These are phyloP conservation scores for Pharus latifolius DNA, from an alignment of 176 grass and related monocot species.

Conservation along the genomic window DNA sequence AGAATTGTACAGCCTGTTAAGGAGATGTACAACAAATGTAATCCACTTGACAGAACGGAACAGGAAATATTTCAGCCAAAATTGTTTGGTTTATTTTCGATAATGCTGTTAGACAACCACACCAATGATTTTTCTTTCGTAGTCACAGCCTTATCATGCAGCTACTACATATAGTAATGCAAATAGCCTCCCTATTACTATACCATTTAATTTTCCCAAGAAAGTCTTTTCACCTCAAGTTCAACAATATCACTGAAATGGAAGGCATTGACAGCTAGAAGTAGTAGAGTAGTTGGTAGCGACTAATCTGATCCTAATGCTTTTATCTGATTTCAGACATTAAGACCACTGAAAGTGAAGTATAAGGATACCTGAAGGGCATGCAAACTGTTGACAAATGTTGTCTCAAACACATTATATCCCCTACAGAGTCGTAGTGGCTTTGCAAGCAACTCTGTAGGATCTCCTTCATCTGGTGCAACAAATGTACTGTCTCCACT, in stretches of 20 bases:
- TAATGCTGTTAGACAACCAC: not conserved
- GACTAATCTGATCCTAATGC: not conserved
- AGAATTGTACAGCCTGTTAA: conserved; percentile 69
- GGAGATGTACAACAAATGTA: not conserved
- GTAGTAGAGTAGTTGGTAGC: not conserved
- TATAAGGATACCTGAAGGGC: conserved; percentile 67
- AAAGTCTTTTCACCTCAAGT: not conserved
- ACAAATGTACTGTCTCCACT: not conserved
- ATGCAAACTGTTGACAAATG: conserved; percentile 73
- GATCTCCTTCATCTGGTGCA: conserved; percentile 27
- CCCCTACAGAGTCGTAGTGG: conserved; percentile 41
- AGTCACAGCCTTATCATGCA: not conserved
- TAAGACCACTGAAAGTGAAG: not conserved
- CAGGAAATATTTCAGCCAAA: not conserved
- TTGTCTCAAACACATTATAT: conserved; percentile 47
- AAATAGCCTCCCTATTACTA: no score
- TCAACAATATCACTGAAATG: not conserved
- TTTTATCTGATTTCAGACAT: not conserved
- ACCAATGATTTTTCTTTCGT: not conserved
- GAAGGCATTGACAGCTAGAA: not conserved
- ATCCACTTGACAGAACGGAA: not conserved
- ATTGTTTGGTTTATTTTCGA: not conserved
- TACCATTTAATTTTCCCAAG: no score
- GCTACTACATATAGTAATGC: not conserved
- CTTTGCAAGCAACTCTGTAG: conserved; percentile 50